Evolutionary conservation across 805 yeast species (phyloP), one percentile per base, ranked within the genome.

Genomic region (Cyberlindnera saturnus): DNA sequence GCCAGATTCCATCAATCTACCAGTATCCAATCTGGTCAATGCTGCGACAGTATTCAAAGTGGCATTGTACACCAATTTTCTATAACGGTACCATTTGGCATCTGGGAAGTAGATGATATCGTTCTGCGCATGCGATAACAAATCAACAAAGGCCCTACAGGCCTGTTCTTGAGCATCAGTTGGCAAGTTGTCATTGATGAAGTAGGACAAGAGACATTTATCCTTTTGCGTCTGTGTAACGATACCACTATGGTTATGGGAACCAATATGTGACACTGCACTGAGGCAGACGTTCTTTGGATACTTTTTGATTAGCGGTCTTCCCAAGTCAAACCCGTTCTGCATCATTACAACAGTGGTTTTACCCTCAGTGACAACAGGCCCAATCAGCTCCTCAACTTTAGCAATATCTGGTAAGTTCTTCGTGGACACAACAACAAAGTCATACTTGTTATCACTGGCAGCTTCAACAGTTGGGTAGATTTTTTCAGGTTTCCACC

Each of bases 31-130:
- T 13, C 73, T 73, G 3, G 82, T 76, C 39, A 82, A 58, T 0
- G 86, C 79, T 46, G 83, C 71, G 6, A 75, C 64, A 8, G 89
- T 73, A 63, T 85, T 85, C 55, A 79, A 64, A 0, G 82, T 65
- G 19, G 85, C 81, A 58, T 84, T 85, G 64, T 83, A 84, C 10
- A 85, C 72, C 46, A 85, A 69, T 58, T 85, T 85, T 46, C 71
- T 66, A 77, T 85, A 82, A 50, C 93, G 67, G 36, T 73, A 66
- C 60, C 59, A 67, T 55, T 70, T 70, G 32, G 73, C 75, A 51
- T 75, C 69, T 7, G 68, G 66, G 43, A 64, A 69, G 46, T 67
- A 70, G 15, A 49, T 51, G 47, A 70, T 63, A 5, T 60, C 49
- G 49, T 77, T 77, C 38, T 64, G 59, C 7, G 66, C 71, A 43